phyloP scores from a whole-genome alignment of 2,329 filamentous ascomycete genomes.

The Coniella lustricola region DNA sequence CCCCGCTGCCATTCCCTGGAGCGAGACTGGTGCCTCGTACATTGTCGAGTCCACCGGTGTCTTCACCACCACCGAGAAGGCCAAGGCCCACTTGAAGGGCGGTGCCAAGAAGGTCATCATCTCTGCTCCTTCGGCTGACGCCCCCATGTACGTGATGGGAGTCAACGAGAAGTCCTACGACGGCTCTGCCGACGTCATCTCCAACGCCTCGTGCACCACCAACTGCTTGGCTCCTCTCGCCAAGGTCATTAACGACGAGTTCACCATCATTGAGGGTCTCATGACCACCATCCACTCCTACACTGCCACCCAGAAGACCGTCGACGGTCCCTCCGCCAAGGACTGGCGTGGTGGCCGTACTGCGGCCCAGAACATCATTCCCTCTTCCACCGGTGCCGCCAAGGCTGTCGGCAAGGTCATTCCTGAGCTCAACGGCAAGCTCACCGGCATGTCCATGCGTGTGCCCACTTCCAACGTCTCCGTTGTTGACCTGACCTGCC shows the following conservation, averaged over 20 bases:
- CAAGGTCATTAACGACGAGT: slow-evolving; percentile 99
- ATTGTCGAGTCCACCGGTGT: slow-evolving; percentile 97
- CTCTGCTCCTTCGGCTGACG: slow-evolving; percentile 87
- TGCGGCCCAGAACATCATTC: slow-evolving; percentile 99
- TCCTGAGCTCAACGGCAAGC: slow-evolving; percentile 95
- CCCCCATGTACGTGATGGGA: slow-evolving; percentile 99
- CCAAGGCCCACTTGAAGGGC: slow-evolving; percentile 85
- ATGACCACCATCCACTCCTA: slow-evolving; percentile 99
- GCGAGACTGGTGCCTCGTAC: slow-evolving; percentile 80
- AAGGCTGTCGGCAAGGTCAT: slow-evolving; percentile 99
- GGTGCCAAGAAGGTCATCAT: slow-evolving; percentile 98
- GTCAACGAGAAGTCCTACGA: slow-evolving; percentile 96
- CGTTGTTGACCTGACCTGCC: slow-evolving; percentile 93
- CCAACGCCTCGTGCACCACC: slow-evolving; percentile 99
- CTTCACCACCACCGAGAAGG: slow-evolving; percentile 98
- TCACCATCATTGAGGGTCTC: slow-evolving; percentile 92
- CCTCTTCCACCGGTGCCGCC: slow-evolving; percentile 96
- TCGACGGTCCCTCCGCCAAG: slow-evolving; percentile 95
- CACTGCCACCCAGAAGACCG: slow-evolving; percentile 99
- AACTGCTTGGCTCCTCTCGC: slow-evolving; percentile 99
- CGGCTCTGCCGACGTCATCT: slow-evolving; percentile 85
- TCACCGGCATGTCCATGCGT: slow-evolving; percentile 99
- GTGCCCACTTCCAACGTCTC: slow-evolving; percentile 98
- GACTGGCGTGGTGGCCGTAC: slow-evolving; percentile 99
- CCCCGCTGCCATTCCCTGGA: slow-evolving; percentile 86